Evolutionary conservation across 2,329 filamentous ascomycete species (phyloP).

Genomic region (Arthroderma uncinatum): DNA sequence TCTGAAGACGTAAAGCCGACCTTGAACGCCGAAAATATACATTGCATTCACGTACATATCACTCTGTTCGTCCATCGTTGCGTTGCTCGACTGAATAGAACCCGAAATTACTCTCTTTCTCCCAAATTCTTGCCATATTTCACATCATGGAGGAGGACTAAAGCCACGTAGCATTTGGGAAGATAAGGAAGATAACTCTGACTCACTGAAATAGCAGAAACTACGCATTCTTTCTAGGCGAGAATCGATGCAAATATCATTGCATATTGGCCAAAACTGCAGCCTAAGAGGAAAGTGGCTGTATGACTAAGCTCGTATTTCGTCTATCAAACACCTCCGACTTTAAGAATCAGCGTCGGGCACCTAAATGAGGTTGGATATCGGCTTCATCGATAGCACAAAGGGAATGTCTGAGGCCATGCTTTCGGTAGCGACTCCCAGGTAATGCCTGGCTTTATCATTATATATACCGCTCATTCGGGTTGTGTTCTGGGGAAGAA

Average conservation of each 20-base stretch:
- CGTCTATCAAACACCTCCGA: neutral
- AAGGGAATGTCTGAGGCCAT: neutral
- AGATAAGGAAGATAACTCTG: no score
- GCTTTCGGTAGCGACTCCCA: neutral
- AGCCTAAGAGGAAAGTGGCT: neutral
- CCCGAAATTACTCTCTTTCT: no score
- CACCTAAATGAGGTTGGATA: neutral
- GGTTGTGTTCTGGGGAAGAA: neutral
- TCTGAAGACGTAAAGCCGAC: neutral
- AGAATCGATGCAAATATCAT: neutral
- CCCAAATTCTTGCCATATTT: no score
- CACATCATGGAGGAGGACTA: no score
- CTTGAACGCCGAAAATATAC: no score
- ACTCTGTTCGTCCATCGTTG: no score
- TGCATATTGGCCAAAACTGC: no score
- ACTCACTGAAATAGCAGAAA: no score
- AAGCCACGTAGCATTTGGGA: no score
- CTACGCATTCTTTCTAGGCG: neutral
- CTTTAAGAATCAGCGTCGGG: neutral
- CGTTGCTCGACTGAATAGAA: no score
- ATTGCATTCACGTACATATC: no score
- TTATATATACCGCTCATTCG: neutral
- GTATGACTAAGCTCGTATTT: slow-evolving; percentile 2
- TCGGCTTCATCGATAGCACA: slow-evolving; percentile 15
- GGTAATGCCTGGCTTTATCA: neutral